Evolutionary conservation across 2,329 filamentous ascomycete species (phyloP).

Genomic region (Claviceps pusilla): DNA sequence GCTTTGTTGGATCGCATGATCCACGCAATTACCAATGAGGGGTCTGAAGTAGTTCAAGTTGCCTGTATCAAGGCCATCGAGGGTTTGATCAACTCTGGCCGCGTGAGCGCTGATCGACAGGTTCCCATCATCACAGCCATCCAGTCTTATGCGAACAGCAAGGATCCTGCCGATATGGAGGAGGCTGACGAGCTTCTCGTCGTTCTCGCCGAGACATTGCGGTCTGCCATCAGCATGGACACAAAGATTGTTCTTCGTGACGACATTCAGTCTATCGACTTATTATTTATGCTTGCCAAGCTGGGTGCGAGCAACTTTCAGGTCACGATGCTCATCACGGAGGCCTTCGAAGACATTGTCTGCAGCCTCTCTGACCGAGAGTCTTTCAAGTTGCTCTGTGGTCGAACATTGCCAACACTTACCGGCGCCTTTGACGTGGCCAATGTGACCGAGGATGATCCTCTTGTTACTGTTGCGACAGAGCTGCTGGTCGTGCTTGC

Average conservation of each 20-base stretch:
- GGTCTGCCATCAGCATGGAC: constrained; percentile 69
- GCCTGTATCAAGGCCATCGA: constrained; percentile 81
- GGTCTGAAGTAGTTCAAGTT: constrained; percentile 80
- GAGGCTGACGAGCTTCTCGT: constrained; percentile 88
- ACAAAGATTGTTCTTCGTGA: constrained; percentile 57
- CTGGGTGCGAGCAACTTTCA: constrained; percentile 84
- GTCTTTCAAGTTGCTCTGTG: constrained; percentile 63
- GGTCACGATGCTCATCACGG: constrained; percentile 70
- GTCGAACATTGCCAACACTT: constrained; percentile 74
- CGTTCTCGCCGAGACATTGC: constrained; percentile 72
- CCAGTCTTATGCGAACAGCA: constrained; percentile 59
- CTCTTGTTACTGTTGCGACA: constrained; percentile 72
- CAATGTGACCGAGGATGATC: constrained; percentile 68
- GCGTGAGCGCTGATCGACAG: constrained; percentile 42
- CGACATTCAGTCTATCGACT: constrained; percentile 59
- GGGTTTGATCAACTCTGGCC: constrained; percentile 40
- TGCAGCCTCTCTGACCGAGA: constrained; percentile 49
- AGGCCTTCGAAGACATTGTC: constrained; percentile 83
- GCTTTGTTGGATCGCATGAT: constrained; percentile 59
- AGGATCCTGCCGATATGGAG: constrained; percentile 68
- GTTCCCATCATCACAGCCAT: constrained; percentile 44
- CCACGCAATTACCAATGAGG: constrained; percentile 57
- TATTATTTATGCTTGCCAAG: constrained; percentile 79
- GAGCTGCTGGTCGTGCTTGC: constrained; percentile 71
- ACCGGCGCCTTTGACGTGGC: constrained; percentile 83